Base-by-base conservation (phyloP, 2,329 filamentous ascomycete species). In the Dactylellina sp. region DNA sequence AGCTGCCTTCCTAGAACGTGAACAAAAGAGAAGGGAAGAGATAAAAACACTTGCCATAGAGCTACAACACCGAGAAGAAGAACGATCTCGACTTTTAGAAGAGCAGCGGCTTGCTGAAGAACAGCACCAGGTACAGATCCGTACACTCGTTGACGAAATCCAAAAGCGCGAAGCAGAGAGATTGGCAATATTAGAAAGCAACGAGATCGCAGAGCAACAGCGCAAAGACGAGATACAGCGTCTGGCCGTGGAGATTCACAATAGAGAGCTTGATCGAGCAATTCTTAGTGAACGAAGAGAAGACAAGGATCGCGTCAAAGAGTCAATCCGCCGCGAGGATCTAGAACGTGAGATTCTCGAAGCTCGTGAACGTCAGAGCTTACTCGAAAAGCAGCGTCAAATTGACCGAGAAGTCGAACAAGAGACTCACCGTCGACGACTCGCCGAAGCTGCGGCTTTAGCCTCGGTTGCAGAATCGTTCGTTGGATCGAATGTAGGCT, bases 171-270 rank as follows among this genome's bases (percentile, higher is more conserved):
- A 74, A 42, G 35, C 28, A 3, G 70, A 74, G 20, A 49, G 70
- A 16, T 2, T 74, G 9, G 61, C 40, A 16, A 62, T 74, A 37
- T 14, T 74, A 1, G 70, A 66, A 40, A 66, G 61, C 42, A 55
- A 74, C 2, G 70, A 74, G 42, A 66, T 74, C 16, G 70, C 70
- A 24, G 70, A 74, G 25, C 70, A 74, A 24, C 70, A 74, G 22
- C 47, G 61, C 7, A 74, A 62, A 20, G 70, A 74, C 18, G 70
- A 74, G 18, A 66, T 74, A 20, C 61, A 61, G 24, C 55, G 61
- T 2, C 42, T 74, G 24, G 70, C 70, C 7, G 14, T 32, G 1
- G 70, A 74, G 37, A 65, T 74, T 16, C 70, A 74, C 32, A 66
- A 74, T 5, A 28, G 61, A 52, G 70, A 74, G 25, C 61, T 74